Evolutionary conservation across 2,329 filamentous ascomycete genomes (phyloP), one percentile per base, ranked within the genome.

Genomic region (Colletotrichum lini): DNA sequence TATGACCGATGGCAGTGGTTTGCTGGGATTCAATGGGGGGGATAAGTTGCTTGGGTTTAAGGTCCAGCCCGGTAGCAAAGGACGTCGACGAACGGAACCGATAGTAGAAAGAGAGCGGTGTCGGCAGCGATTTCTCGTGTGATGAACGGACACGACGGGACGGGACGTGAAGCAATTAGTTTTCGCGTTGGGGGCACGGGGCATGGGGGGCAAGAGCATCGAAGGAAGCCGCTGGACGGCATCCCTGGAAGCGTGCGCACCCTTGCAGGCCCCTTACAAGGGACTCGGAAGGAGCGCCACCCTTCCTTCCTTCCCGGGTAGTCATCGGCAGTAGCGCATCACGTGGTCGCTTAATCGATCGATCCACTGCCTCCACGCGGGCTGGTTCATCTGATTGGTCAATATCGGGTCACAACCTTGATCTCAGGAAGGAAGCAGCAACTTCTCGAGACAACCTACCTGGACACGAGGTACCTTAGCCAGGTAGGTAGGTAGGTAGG

Each of bases 161-260:
- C 40, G n/a, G 8, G 54, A 9, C 16, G 40, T 18, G 61, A 59
- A 54, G 47, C 54, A 70, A 65, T 70, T 70, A 66, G 47, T 45
- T 47, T 66, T 60, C 67, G 67, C 67, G 67, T 49, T 40, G 42
- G 30, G 53, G 67, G 21, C 61, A 52, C 38, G 40, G 54, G 62
- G 61, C 52, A 62, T 26, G 23, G 26, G 40, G 54, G 62, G 61
- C 52, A 62, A 40, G 23, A 40, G 38, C 49, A 23, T 16, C 5
- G n/a, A 7, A 40, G 49, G 49, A 67, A 61, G 57, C 10, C n/a
- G 47, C 23, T 18, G 26, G 42, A 10, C 47, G 30, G 18, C 38
- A 35, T 65, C 67, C 62, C 45, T 59, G n/a, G 30, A 54, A 2
- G 26, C 26, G 26, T 8, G 23, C 40, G 47, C 4, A 53, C 35